Conservation (phyloP, 208 protist species). For the Kentomonas sorsogonicus region DNA sequence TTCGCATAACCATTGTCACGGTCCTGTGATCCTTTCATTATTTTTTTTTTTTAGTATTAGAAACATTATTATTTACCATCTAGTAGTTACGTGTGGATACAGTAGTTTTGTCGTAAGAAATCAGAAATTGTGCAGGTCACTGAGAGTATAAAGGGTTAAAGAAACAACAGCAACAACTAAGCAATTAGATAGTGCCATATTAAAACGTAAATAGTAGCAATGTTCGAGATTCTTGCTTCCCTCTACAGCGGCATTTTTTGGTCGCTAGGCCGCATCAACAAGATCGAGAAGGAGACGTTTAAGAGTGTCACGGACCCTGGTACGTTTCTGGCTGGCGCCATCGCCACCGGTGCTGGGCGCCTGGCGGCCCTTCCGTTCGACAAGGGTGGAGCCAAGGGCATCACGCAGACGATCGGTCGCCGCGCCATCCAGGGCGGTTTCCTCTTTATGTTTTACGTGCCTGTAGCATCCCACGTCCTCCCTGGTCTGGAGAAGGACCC, state of each 20-base stretch:
- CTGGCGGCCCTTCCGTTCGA: constrained; percentile 58
- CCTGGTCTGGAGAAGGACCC: constrained; percentile 62
- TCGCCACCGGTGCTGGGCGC: constrained; percentile 64
- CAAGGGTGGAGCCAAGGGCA: constrained; percentile 68
- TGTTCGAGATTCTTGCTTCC: constrained; percentile 55
- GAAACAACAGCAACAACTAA: too few species aligned
- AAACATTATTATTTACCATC: neutral
- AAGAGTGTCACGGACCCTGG: constrained; percentile 63
- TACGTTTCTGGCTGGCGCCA: constrained; percentile 69
- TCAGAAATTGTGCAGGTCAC: too few species aligned
- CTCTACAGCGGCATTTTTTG: constrained; percentile 28
- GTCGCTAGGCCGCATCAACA: constrained; percentile 30
- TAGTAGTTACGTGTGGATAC: neutral
- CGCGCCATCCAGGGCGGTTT: constrained; percentile 76
- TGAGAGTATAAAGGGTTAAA: too few species aligned
- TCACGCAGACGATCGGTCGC: constrained; percentile 51
- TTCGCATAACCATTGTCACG: too few species aligned
- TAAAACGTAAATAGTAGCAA: too few species aligned
- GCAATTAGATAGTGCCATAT: too few species aligned
- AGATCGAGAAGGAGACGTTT: constrained; percentile 59
- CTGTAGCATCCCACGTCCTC: constrained; percentile 55
- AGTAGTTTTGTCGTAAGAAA: too few species aligned
- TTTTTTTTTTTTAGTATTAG: neutral
- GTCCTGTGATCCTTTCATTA: neutral
- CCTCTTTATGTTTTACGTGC: constrained; percentile 87